Base-by-base conservation (phyloP, 805 yeast genomes). In the Jamesozyma piceae region DNA sequence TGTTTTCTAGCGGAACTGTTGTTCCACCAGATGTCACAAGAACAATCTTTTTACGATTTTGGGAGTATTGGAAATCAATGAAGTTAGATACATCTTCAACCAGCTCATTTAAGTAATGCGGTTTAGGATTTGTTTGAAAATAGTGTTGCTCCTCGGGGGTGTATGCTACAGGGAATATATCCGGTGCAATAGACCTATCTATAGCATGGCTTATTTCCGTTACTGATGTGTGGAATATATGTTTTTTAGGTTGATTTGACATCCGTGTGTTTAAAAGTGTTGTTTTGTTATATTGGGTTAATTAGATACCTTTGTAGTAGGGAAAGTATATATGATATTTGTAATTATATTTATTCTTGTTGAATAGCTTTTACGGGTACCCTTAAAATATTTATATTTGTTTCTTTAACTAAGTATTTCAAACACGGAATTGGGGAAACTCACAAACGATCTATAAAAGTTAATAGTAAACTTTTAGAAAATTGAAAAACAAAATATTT, bases 21-120 rank as follows among this genome's bases (percentile, higher is more conserved):
- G 98, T 92, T 19, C 98, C 98, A 19, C 98, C 98, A 10, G 90
- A 79, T 0, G 98, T 92, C 2, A 90, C 95, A 36, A 90, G 66
- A 0, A 78, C 97, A 11, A 90, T 74, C 38, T 72, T 75, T 42
- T 72, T 68, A 3, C 67, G 64, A 3, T 71, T 56, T 30, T 57
- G 51, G 2, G 50, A 43, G 11, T 59, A 48, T 54, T 87, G 95
- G 44, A 53, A 64, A 19, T 71, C 61, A 36, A 89, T 73, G 59
- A 90, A 90, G 1, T 71, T 72, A 8, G 65, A 58, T 6, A 83
- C 78, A 46, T 79, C 77, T 8, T 54, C 49, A 34, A 76, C 71
- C 22, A 90, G 65, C 38, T 78, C 78, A 2, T 73, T 73, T 24
- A 92, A 68, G 57, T 90, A 87, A 2, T 68, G 58, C 2, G 97